Conservation (phyloP, 106 monocot species). For the Acorus calamus region DNA sequence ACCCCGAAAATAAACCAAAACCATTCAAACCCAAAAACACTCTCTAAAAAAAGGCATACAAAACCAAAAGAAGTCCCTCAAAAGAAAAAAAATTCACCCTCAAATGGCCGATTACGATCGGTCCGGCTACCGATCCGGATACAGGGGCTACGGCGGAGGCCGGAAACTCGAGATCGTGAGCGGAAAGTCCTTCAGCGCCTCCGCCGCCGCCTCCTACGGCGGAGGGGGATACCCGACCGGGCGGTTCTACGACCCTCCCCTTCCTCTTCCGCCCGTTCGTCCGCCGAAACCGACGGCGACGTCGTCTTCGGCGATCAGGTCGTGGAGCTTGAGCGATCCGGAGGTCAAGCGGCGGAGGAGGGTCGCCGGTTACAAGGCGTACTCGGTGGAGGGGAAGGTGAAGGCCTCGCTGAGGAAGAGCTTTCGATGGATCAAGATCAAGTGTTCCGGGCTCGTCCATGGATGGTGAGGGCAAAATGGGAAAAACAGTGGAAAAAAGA, state of each 20-base stretch:
- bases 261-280: not conserved
- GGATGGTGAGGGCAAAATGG: conserved; percentile 4
- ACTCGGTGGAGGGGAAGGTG: conserved; percentile 18
- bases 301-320: not conserved
- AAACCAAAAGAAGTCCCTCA: too few relatives aligned
- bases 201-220: too few relatives aligned
- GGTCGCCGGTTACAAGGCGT: conserved; percentile 21
- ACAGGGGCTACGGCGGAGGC: not conserved
- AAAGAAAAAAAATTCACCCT: not conserved
- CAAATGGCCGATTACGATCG: conserved; percentile 9
- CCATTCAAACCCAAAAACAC: too few relatives aligned
- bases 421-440: conserved; percentile 21
- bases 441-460: conserved; percentile 18
- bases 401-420: conserved; percentile 14
- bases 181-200: not conserved
- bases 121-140: conserved; percentile 1
- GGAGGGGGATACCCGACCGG: too few relatives aligned
- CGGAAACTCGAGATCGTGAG: conserved; percentile 8
- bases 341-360: conserved; percentile 19
- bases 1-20: too few relatives aligned
- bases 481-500: too few relatives aligned
- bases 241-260: not conserved
- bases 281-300: not conserved
- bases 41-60: too few relatives aligned
- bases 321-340: conserved; percentile 8